phyloP scores from a whole-genome alignment of 2,329 filamentous ascomycete species.

The Sporothrix variecibatus region DNA sequence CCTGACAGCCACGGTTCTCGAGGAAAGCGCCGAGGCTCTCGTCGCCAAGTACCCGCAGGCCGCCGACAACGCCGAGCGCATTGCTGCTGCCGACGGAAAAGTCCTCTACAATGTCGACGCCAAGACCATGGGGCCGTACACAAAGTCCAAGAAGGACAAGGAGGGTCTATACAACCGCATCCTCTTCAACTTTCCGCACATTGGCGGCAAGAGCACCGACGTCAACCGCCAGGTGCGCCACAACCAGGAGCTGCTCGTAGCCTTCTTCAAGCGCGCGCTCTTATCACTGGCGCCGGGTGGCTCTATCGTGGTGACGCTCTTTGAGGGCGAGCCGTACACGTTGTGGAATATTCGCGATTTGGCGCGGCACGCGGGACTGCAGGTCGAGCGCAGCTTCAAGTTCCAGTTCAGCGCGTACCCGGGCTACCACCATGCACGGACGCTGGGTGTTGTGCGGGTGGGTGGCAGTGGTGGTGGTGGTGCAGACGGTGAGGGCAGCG shows the following conservation, averaged over 20 bases:
- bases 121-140: slow-evolving; percentile 57
- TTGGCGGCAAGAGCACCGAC: slow-evolving; percentile 87
- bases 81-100: slow-evolving; percentile 48
- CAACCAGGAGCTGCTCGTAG: slow-evolving; percentile 78
- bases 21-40: slow-evolving; percentile 59
- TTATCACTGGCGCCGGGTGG: slow-evolving; percentile 57
- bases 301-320: slow-evolving; percentile 78
- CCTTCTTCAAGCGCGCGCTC: slow-evolving; percentile 62
- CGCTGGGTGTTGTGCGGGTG: slow-evolving; percentile 62
- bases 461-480: slow-evolving; percentile 40
- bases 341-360: slow-evolving; percentile 93
- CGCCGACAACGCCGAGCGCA: slow-evolving; percentile 56
- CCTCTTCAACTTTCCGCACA: slow-evolving; percentile 96
- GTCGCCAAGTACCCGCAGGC: slow-evolving; percentile 74
- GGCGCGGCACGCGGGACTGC: slow-evolving; percentile 72
- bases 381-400: slow-evolving; percentile 68
- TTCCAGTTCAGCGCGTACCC: slow-evolving; percentile 70
- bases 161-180: slow-evolving; percentile 68
- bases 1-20: slow-evolving; percentile 70
- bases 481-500: neutral
- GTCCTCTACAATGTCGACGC: slow-evolving; percentile 69
- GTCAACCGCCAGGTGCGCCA: slow-evolving; percentile 91
- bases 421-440: slow-evolving; percentile 72
- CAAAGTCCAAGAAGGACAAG: slow-evolving; percentile 35
- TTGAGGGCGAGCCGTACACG: slow-evolving; percentile 92